phyloP scores from a whole-genome alignment of 257 asterid genomes.

The Fraxinus anomala region DNA sequence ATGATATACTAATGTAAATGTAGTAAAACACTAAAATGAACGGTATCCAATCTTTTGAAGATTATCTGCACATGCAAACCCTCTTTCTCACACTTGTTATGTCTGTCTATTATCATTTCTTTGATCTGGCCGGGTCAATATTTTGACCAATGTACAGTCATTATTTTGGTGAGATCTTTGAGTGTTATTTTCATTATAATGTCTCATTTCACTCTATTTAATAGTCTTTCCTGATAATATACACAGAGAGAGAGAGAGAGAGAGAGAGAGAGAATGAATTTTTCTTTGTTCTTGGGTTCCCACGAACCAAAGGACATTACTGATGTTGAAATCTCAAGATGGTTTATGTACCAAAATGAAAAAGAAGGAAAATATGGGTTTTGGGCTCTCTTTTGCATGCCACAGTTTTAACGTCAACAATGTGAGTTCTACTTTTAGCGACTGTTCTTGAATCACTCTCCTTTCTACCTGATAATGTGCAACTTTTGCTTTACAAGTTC shows the following conservation, averaged over 20 bases:
- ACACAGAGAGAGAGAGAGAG: not conserved
- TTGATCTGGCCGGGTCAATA: constrained; percentile 24
- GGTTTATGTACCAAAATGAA: not conserved
- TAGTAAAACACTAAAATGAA: too few species aligned
- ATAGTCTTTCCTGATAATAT: not conserved
- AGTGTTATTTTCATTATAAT: not conserved
- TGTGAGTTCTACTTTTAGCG: not conserved
- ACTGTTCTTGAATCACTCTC: not conserved
- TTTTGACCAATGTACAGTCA: constrained; percentile 26
- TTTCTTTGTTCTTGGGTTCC: not conserved
- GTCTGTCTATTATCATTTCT: constrained; percentile 20
- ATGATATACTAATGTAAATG: too few species aligned
- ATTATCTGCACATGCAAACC: constrained; percentile 13
- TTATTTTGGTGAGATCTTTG: constrained; percentile 26
- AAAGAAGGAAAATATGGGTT: not conserved
- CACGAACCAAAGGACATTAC: constrained; percentile 8
- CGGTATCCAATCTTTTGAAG: too few species aligned
- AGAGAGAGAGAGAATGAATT: not conserved
- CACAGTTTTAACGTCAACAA: not conserved
- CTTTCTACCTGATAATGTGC: not conserved
- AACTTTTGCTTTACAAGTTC: not conserved
- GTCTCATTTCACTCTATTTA: constrained; percentile 5
- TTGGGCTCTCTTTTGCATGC: not conserved
- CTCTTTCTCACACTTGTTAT: constrained; percentile 27
- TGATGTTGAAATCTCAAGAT: constrained; percentile 41